Percentiles rank a stretch among this genome's conserved stretches.
These are phyloP conservation scores for Ganoderma multipileum DNA, from an alignment of 1,284 basidiomycete species.

Conservation along the genomic window DNA sequence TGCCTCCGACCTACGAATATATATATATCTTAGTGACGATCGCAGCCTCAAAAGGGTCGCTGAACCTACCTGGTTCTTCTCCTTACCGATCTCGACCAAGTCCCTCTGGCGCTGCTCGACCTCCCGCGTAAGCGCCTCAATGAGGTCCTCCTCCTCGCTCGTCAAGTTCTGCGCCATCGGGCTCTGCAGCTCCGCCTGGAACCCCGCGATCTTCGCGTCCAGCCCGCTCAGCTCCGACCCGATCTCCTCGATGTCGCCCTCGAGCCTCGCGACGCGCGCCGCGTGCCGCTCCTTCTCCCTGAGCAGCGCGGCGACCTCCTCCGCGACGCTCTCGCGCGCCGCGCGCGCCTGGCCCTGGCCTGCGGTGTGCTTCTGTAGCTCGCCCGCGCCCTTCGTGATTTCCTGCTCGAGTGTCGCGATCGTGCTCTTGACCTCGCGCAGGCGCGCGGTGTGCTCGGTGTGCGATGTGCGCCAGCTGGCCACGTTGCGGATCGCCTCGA, in stretches of 20 bases:
- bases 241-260: conserved; percentile 74
- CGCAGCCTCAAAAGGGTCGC: too few species aligned
- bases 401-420: conserved; percentile 86
- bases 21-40: too few species aligned
- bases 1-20: conserved; percentile 68
- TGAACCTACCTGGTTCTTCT: conserved; percentile 74
- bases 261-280: conserved; percentile 69
- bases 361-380: conserved; percentile 74
- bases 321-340: conserved; percentile 69
- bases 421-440: conserved; percentile 77
- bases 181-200: conserved; percentile 76
- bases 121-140: conserved; percentile 78
- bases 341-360: conserved; percentile 78
- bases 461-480: conserved; percentile 81
- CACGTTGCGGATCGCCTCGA: conserved; percentile 86
- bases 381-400: conserved; percentile 80
- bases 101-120: conserved; percentile 78
- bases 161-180: conserved; percentile 82
- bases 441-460: conserved; percentile 69
- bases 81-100: conserved; percentile 72
- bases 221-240: conserved; percentile 72
- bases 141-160: conserved; percentile 71
- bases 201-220: conserved; percentile 66
- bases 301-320: conserved; percentile 67
- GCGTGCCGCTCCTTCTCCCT: conserved; percentile 78